Conservation (phyloP, 352 stramenopile species). For the Globisporangium solare region DNA sequence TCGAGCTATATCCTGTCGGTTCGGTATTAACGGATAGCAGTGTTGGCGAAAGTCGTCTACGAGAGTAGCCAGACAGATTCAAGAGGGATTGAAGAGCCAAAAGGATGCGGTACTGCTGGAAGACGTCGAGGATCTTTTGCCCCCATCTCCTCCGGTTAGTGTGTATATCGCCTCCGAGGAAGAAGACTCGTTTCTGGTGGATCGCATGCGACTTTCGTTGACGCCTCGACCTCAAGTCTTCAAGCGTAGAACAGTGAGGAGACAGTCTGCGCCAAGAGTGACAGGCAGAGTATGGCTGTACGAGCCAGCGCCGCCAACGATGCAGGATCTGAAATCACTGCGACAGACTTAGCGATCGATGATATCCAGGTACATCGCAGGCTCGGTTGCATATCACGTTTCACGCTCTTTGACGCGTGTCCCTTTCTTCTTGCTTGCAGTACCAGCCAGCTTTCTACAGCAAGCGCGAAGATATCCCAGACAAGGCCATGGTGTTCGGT, state of each 20-base stretch:
- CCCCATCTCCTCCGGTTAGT: constrained; percentile 32
- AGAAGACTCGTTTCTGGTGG: constrained; percentile 47
- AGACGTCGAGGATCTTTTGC: constrained; percentile 64
- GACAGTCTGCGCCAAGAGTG: neutral
- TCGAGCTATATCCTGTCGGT: neutral
- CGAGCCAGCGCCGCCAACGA: constrained; percentile 30
- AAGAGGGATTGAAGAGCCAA: neutral
- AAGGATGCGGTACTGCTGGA: constrained; percentile 38
- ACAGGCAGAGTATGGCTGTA: constrained; percentile 46
- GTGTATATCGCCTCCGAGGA: constrained; percentile 13
- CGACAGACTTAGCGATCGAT: constrained; percentile 36
- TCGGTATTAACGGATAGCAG: no score
- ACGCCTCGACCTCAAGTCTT: constrained; percentile 37
- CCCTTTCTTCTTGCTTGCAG: constrained; percentile 20
- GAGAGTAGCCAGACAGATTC: neutral
- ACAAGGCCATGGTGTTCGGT: constrained; percentile 71
- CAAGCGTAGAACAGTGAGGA: neutral
- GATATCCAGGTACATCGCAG: constrained; percentile 24
- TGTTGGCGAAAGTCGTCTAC: neutral
- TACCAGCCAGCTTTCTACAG: constrained; percentile 57
- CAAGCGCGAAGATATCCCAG: constrained; percentile 47
- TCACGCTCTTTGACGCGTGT: neutral
- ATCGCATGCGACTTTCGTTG: constrained; percentile 32
- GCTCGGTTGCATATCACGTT: neutral
- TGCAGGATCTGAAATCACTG: constrained; percentile 43